Evolutionary conservation across 1,284 basidiomycete genomes (phyloP), one percentile per base, ranked within the genome.

Genomic region (Puccinia polysora): DNA sequence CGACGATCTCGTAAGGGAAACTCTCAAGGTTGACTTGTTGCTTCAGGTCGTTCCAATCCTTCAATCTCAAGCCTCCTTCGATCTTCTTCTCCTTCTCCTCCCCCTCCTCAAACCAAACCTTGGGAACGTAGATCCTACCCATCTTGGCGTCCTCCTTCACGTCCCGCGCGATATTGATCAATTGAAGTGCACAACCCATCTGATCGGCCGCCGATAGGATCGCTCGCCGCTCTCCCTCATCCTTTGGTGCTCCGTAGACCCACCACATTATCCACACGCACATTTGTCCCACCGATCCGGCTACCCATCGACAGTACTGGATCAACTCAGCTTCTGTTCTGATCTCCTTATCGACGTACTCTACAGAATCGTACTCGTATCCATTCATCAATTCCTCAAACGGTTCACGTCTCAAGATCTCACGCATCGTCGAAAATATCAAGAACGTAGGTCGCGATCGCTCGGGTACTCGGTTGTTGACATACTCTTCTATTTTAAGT

Each of bases 251-350:
- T 58, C 73, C 40, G 65, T 63, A 53, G 73, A 76, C 75, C 43
- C 80, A 78, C 80, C 81, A 83, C 15, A 81, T 78, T 36, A 81
- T 77, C 73, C 81, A 80, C 58, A 81, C 81, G 68, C 81, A 81
- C 38, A 82, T 79, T 32, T 81, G 77, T 6, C 81, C 81, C 10
- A 83, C 80, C 4, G 79, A 79, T 1, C 81, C 81, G 0, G 81
- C 81, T 8, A 83, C 81, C 50, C 80, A 77, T 56, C 80, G 78
- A 8, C 81, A 80, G 75, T 83, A 83, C 2, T 75, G 58, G 45
- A 82, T 74, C 20, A 83, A 76, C 64, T 82, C 81, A 0, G 74
- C 75, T 23, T 78, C 76, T 0, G 80, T 80, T 65, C 75, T 67
- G 62, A 83, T 81, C n/a, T 52, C 38, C 38, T 68, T 55, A 2